A percentile compares a stretch with the other conserved stretches of the same genome.
Conservation (phyloP, 352 stramenopile species). For the Hyaloperonospora arabidopsidis region DNA sequence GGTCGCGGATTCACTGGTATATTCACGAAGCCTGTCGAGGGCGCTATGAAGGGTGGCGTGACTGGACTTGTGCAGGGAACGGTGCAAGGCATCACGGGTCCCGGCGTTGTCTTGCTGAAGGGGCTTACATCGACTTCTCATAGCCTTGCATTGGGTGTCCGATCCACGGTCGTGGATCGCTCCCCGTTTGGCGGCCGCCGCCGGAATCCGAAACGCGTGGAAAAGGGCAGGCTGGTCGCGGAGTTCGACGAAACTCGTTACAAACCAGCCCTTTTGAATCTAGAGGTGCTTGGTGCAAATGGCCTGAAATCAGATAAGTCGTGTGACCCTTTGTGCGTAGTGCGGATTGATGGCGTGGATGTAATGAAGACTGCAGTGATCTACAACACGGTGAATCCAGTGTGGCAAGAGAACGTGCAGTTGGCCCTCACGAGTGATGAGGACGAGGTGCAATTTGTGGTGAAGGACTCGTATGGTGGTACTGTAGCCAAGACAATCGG, state of each 20-base stretch:
- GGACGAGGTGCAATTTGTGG: constrained; percentile 63
- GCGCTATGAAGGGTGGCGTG: constrained; percentile 68
- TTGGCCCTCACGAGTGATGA: constrained; percentile 44
- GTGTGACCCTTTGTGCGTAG: constrained; percentile 69
- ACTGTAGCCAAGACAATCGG: constrained; percentile 72
- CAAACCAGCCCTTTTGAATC: constrained; percentile 42
- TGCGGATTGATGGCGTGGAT: constrained; percentile 58
- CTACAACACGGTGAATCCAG: constrained; percentile 80
- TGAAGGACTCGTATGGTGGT: constrained; percentile 80
- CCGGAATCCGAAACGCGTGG: constrained; percentile 58
- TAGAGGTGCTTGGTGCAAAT: constrained; percentile 69
- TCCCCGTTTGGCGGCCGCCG: constrained; percentile 69
- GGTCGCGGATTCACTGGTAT: constrained; percentile 80
- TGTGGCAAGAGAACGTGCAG: constrained; percentile 73
- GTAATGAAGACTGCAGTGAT: constrained; percentile 70
- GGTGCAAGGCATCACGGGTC: constrained; percentile 69
- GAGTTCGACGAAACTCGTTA: constrained; percentile 62
- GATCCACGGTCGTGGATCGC: constrained; percentile 66
- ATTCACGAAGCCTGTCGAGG: constrained; percentile 82
- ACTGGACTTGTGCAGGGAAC: constrained; percentile 69
- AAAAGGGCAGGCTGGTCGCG: constrained; percentile 63
- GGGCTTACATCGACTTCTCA: constrained; percentile 79
- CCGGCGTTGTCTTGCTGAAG: constrained; percentile 76
- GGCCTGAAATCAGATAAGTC: constrained; percentile 66
- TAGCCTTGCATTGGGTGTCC: constrained; percentile 63